Percentiles rank a stretch among this genome's conserved stretches.
Conservation (phyloP, 2,329 filamentous ascomycete species). For the Cordyceps javanica region DNA sequence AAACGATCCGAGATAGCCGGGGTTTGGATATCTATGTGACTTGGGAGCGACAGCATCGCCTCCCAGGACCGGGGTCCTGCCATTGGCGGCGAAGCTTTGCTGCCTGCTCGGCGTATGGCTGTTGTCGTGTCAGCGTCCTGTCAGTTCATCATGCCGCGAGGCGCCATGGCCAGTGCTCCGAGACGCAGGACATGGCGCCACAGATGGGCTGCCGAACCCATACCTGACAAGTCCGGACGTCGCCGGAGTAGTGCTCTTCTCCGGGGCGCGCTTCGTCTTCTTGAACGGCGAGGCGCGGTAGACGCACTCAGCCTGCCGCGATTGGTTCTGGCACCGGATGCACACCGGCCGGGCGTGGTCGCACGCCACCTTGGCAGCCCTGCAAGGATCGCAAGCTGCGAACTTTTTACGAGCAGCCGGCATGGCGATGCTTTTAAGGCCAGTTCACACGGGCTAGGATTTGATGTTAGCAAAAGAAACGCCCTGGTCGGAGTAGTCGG, state of each 20-base stretch:
- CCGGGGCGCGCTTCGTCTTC: slow-evolving; percentile 14
- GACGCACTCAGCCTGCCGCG: slow-evolving; percentile 13
- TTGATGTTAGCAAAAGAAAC: slow-evolving; percentile 1
- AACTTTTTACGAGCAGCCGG: slow-evolving; percentile 9
- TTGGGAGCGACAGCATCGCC: slow-evolving; percentile 4
- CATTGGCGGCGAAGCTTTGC: background rate
- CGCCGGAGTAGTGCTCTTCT: slow-evolving; percentile 7
- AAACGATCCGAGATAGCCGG: slow-evolving; percentile 9
- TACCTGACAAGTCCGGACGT: slow-evolving; percentile 4
- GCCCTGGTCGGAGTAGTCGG: slow-evolving; percentile 4
- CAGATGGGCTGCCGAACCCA: background rate
- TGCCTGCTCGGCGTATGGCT: slow-evolving; percentile 6
- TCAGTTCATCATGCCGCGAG: background rate
- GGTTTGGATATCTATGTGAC: slow-evolving; percentile 9
- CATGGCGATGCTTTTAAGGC: slow-evolving; percentile 1
- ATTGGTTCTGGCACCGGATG: slow-evolving; percentile 18
- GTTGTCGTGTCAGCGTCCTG: background rate
- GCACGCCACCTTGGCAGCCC: slow-evolving; percentile 22
- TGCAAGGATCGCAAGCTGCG: slow-evolving; percentile 23
- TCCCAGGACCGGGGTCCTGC: background rate
- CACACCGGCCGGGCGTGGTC: slow-evolving; percentile 23
- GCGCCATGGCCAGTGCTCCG: background rate
- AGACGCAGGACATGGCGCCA: background rate
- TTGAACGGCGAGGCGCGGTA: slow-evolving; percentile 18
- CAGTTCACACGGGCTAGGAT: background rate